Conservation (phyloP, 2,329 filamentous ascomycete species). For the Calonectria crousiana region DNA sequence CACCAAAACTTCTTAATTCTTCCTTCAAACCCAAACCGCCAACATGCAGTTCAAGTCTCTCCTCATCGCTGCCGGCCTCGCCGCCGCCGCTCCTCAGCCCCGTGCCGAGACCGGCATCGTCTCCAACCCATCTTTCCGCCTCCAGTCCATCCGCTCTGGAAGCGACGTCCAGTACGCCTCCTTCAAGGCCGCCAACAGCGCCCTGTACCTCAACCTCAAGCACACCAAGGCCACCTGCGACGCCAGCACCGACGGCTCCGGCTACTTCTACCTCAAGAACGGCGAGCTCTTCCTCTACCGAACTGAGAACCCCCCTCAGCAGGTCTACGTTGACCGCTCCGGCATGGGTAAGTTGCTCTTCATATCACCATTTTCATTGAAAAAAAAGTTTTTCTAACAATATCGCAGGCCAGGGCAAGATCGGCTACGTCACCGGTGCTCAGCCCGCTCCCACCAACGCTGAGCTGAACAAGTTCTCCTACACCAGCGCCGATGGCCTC, state of each 20-base stretch:
- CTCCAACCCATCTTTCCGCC: neutral
- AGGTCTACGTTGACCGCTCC: conserved; percentile 66
- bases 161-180: conserved; percentile 60
- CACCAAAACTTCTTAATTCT: neutral
- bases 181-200: conserved; percentile 58
- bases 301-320: conserved; percentile 55
- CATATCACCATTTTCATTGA: no score
- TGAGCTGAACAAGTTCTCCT: conserved; percentile 61
- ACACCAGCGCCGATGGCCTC: conserved; percentile 58
- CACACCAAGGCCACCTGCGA: conserved; percentile 64
- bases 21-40: conserved; percentile 6
- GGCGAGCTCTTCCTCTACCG: conserved; percentile 61
- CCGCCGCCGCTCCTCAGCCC: conserved; percentile 41
- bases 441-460: conserved; percentile 50
- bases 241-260: conserved; percentile 52
- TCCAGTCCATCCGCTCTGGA: conserved; percentile 54
- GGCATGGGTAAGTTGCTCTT: conserved; percentile 57
- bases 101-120: neutral
- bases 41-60: conserved; percentile 47
- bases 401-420: conserved; percentile 57
- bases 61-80: conserved; percentile 43
- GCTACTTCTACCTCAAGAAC: conserved; percentile 63
- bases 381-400: no score
- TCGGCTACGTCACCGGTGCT: conserved; percentile 63
- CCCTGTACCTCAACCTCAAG: conserved; percentile 58